A percentile compares a stretch with the other conserved stretches of the same genome.
These are phyloP conservation scores for Mitragyna speciosa DNA, from an alignment of 257 asterid species.

Conservation along the genomic window DNA sequence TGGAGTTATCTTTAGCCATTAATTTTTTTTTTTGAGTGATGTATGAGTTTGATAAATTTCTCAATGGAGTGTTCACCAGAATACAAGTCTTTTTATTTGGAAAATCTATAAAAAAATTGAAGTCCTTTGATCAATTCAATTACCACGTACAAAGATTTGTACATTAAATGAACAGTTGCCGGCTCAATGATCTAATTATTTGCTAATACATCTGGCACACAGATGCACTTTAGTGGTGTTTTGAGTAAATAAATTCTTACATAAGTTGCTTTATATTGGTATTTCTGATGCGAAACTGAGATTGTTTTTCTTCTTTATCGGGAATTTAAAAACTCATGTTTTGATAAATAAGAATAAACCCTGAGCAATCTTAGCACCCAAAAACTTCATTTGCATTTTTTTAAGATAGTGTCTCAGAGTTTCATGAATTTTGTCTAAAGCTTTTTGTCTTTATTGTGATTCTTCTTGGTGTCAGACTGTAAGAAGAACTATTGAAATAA, in stretches of 20 bases:
- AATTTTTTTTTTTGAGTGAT: neutral
- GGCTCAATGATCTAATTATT: no score
- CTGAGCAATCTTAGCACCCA: neutral
- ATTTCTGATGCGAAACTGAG: no score
- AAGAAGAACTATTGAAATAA: constrained; percentile 61
- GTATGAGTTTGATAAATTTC: neutral
- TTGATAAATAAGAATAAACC: neutral
- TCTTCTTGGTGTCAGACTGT: constrained; percentile 53
- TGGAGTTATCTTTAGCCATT: neutral
- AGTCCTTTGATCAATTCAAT: no score
- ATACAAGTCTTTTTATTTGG: neutral
- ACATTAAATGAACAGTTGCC: no score
- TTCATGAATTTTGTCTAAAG: neutral
- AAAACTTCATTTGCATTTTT: neutral
- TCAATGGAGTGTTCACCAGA: neutral
- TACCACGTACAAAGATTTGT: no score
- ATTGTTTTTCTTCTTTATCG: neutral
- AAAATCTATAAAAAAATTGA: neutral
- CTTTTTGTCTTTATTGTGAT: neutral
- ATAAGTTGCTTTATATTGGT: no score
- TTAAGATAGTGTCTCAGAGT: neutral
- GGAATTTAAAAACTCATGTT: neutral
- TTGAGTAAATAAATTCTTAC: neutral
- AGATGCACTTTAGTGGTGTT: neutral
- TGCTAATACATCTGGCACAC: neutral